Conservation (phyloP, 1,284 basidiomycete genomes). For the Tranzscheliella williamsii region DNA sequence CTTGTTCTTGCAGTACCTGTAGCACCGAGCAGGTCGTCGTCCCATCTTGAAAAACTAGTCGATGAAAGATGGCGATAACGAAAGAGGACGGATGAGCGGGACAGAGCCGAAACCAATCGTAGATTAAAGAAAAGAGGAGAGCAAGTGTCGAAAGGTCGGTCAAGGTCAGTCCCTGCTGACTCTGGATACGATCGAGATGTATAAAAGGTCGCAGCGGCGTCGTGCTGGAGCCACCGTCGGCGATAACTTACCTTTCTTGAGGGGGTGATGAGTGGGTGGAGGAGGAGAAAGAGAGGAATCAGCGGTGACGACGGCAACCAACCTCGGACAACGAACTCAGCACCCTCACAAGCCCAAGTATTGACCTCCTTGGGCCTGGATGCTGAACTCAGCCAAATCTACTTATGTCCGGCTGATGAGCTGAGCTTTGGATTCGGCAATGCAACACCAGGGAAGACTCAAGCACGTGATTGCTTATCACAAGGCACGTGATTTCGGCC, state of each 20-base stretch:
- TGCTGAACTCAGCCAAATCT: too few relatives aligned
- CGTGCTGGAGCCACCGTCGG: too few relatives aligned
- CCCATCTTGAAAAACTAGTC: constrained; percentile 43
- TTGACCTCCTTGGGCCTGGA: too few relatives aligned
- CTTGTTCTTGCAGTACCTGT: constrained; percentile 62
- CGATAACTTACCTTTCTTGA: constrained; percentile 48
- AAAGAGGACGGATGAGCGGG: not conserved
- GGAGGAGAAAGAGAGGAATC: constrained; percentile 13
- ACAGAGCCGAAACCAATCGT: too few relatives aligned
- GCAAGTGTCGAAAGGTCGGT: constrained; percentile 8
- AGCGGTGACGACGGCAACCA: constrained; percentile 12
- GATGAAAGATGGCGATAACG: not conserved
- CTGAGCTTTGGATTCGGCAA: too few relatives aligned
- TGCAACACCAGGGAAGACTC: too few relatives aligned
- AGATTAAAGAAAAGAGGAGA: too few relatives aligned
- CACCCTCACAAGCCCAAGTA: too few relatives aligned
- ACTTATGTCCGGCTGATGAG: too few relatives aligned
- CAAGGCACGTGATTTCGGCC: too few relatives aligned
- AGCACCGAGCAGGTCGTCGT: constrained; percentile 57
- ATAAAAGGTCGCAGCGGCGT: not conserved
- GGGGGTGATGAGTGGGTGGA: constrained; percentile 41
- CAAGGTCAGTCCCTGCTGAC: not conserved
- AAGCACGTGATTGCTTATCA: too few relatives aligned
- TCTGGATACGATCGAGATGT: not conserved
- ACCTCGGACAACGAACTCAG: not conserved